Base-by-base conservation (phyloP, 495 filamentous ascomycete species). In the Daldinia decipiens region DNA sequence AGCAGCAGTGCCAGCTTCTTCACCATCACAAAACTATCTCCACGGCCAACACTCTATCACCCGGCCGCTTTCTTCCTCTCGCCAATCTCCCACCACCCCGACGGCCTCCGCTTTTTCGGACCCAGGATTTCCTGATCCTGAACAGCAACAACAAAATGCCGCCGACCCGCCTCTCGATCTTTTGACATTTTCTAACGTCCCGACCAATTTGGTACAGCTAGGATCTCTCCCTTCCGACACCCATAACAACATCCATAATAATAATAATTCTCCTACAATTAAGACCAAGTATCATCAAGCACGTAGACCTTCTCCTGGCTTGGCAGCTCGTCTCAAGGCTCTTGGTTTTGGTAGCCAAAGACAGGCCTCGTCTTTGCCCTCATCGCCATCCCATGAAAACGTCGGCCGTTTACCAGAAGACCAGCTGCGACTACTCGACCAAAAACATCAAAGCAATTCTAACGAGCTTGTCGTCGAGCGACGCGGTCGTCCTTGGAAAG, bases 351-450 rank as follows among this genome's bases (percentile, higher is more conserved):
- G 85, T 63, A 74, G 83, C 15, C 38, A 74, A 5, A 77, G 78
- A 54, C 81, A 82, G 79, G 81, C 83, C 36, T 62, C 77, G 19
- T 72, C 77, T 63, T 81, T 74, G 61, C 79, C 77, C 17, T 78
- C 75, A 24, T 77, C 74, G 53, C 70, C 65, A 24, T 74, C 74
- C 55, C 76, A 79, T 60, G 84, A 86, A 54, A 74, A 83, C 63
- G 83, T 93, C 62, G 92, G 92, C 65, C 87, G 91, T 56, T 90
- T 95, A 12, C 88, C 91, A 5, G 88, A 92, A 79, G 86, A 90
- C 61, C 89, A 93, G 45, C 81, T 95, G 38, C 86, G 89, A 68
- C 86, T 89, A 63, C 82, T 92, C 27, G 90, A 92, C 70, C 84
- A 81, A 71, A 82, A 84, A 7, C 88, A 91, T 68, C 86, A 87